Evolutionary conservation across 768 basidiomycete species (phyloP).

Genomic region (Russula griseocarnosa): DNA sequence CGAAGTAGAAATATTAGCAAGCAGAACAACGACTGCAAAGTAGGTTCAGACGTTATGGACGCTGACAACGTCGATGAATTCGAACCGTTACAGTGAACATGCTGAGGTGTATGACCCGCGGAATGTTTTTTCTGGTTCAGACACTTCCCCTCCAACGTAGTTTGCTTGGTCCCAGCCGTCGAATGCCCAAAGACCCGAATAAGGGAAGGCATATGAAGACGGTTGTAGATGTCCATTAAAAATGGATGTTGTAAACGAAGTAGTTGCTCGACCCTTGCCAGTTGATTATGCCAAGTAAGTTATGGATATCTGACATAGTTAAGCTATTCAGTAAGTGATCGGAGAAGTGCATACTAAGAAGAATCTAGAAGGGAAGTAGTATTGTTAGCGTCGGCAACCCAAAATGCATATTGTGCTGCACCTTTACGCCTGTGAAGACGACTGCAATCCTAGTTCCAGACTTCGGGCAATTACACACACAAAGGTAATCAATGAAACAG

Average conservation of each 20-base stretch:
- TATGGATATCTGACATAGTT: slow-evolving; percentile 54
- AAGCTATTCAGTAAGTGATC: slow-evolving; percentile 1
- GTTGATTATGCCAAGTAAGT: slow-evolving; percentile 78
- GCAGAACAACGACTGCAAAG: slow-evolving; percentile 58
- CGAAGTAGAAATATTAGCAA: slow-evolving; percentile 90
- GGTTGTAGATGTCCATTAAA: slow-evolving; percentile 75
- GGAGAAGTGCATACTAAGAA: slow-evolving; percentile 52
- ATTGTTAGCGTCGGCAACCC: not conserved
- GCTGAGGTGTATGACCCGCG: slow-evolving; percentile 83
- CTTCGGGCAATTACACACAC: slow-evolving; percentile 76
- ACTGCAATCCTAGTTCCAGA: slow-evolving; percentile 74
- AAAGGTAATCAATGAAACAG: slow-evolving; percentile 66
- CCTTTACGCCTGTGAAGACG: slow-evolving; percentile 86
- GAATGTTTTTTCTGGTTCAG: slow-evolving; percentile 79
- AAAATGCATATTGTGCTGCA: slow-evolving; percentile 30
- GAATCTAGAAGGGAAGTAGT: slow-evolving; percentile 44
- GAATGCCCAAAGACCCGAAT: slow-evolving; percentile 93
- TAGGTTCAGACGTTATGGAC: slow-evolving; percentile 19
- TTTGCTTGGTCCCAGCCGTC: slow-evolving; percentile 96
- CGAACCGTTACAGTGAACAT: slow-evolving; percentile 78
- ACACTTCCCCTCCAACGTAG: slow-evolving; percentile 87
- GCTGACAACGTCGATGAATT: slow-evolving; percentile 15
- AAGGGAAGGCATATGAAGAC: slow-evolving; percentile 82
- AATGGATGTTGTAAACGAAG: slow-evolving; percentile 60
- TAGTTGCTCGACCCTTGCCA: slow-evolving; percentile 67